These are phyloP conservation scores for Geotrichum klebahnii DNA, from an alignment of 1,139 yeast species.

Conservation along the genomic window DNA sequence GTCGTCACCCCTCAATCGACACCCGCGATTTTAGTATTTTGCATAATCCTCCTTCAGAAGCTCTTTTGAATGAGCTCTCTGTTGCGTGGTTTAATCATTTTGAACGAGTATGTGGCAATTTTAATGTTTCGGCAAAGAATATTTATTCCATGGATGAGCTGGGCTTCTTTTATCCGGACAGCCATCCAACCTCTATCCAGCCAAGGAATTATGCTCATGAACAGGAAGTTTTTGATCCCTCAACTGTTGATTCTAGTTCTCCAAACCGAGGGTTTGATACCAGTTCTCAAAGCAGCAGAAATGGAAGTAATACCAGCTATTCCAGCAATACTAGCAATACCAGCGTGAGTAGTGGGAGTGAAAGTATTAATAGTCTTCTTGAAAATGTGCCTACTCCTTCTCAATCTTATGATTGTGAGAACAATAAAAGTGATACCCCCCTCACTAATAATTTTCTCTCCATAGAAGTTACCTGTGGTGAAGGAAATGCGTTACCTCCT, in stretches of 20 bases:
- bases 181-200: conserved; percentile 2
- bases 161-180: conserved; percentile 15
- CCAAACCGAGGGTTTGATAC: neutral
- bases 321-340: neutral
- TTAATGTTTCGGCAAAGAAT: conserved; percentile 17
- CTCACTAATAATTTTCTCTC: conserved; percentile 13
- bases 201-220: conserved; percentile 4
- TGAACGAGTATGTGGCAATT: conserved; percentile 14
- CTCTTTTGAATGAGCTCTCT: conserved; percentile 8
- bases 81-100: conserved; percentile 19
- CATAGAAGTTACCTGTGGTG: conserved; percentile 18
- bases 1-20: conserved; percentile 22
- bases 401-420: neutral
- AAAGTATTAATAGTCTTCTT: neutral
- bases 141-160: conserved; percentile 21
- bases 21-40: conserved; percentile 20
- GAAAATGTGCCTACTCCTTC: neutral
- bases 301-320: conserved; percentile 7
- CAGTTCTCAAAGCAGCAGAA: conserved; percentile 5
- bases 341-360: conserved; percentile 4
- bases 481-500: conserved; percentile 17
- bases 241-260: conserved; percentile 5
- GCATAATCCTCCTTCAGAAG: conserved; percentile 15
- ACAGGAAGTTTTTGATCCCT: neutral
- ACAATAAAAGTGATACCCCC: conserved; percentile 10